Evolutionary conservation across 345 rosid genomes (phyloP).

Genomic region (Eucalyptus pumila): DNA sequence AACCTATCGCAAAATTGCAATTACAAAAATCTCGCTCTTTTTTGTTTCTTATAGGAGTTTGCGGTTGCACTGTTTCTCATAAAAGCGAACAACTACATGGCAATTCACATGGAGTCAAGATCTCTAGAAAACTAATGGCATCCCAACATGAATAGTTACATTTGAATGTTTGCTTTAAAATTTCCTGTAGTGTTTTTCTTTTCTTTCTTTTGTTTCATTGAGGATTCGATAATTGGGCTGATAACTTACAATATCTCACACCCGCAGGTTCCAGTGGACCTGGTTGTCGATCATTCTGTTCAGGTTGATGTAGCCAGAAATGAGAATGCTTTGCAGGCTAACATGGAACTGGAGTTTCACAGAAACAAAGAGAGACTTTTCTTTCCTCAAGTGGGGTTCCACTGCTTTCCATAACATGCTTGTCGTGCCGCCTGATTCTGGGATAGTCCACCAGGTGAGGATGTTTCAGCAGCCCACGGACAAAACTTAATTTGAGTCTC

Average conservation of each 20-base stretch:
- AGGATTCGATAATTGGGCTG: background rate
- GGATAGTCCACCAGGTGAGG: slow-evolving; percentile 71
- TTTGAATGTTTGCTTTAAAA: background rate
- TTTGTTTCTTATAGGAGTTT: background rate
- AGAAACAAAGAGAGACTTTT: slow-evolving; percentile 48
- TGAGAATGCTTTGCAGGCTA: slow-evolving; percentile 58
- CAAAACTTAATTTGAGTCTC: background rate
- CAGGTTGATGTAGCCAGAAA: slow-evolving; percentile 77
- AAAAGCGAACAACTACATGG: background rate
- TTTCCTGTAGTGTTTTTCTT: background rate
- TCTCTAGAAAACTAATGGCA: background rate
- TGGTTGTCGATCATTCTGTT: slow-evolving; percentile 82
- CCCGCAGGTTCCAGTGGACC: slow-evolving; percentile 78
- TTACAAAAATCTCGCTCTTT: no score
- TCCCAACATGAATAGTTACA: background rate
- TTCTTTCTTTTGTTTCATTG: background rate
- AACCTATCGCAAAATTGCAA: no score
- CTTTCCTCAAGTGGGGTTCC: slow-evolving; percentile 68
- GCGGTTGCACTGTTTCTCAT: background rate
- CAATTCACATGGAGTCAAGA: background rate
- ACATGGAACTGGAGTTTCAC: slow-evolving; percentile 64
- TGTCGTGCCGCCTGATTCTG: slow-evolving; percentile 69
- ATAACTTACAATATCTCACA: background rate
- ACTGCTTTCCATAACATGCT: slow-evolving; percentile 63
- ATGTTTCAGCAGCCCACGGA: background rate